Percentiles rank a stretch among this genome's conserved stretches.
Evolutionary conservation across 2,329 filamentous ascomycete species (phyloP).

Genomic region (Ramichloridium luteum): DNA sequence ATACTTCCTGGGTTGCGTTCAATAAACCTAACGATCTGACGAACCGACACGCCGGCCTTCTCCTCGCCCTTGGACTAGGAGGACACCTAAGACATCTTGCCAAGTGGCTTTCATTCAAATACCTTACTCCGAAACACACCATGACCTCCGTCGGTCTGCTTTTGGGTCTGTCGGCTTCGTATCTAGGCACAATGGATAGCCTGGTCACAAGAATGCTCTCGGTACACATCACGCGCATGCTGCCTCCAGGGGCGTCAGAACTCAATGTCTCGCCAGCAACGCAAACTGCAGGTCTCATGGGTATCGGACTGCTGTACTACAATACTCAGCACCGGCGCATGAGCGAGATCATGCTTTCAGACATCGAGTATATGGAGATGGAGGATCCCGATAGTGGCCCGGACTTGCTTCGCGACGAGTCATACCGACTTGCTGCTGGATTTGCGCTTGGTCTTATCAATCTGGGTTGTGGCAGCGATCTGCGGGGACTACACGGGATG

Average conservation of each 20-base stretch:
- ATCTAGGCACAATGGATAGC: constrained; percentile 94
- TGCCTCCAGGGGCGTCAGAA: constrained; percentile 84
- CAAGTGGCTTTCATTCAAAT: constrained; percentile 98
- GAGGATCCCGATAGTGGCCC: constrained; percentile 57
- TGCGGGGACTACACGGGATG: constrained; percentile 89
- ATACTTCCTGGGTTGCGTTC: constrained; percentile 97
- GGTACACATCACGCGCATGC: constrained; percentile 89
- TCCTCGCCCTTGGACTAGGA: constrained; percentile 82
- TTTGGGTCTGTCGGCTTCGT: constrained; percentile 81
- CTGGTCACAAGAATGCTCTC: constrained; percentile 85
- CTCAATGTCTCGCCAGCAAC: constrained; percentile 85
- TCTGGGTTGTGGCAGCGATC: constrained; percentile 74
- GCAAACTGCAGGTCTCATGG: constrained; percentile 94
- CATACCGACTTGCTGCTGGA: constrained; percentile 88
- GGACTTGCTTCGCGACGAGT: constrained; percentile 77
- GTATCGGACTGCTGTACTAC: constrained; percentile 86
- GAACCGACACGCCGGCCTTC: constrained; percentile 89
- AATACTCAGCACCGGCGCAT: constrained; percentile 93
- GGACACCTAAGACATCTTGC: constrained; percentile 88
- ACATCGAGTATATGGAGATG: constrained; percentile 78
- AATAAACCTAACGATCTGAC: constrained; percentile 90
- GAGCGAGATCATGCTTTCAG: constrained; percentile 98
- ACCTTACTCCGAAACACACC: constrained; percentile 95
- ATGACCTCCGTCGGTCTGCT: constrained; percentile 98
- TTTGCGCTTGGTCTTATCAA: constrained; percentile 93